These are phyloP conservation scores for Talaromyces rugulosus DNA, from an alignment of 2,329 filamentous ascomycete genomes.

Conservation along the genomic window DNA sequence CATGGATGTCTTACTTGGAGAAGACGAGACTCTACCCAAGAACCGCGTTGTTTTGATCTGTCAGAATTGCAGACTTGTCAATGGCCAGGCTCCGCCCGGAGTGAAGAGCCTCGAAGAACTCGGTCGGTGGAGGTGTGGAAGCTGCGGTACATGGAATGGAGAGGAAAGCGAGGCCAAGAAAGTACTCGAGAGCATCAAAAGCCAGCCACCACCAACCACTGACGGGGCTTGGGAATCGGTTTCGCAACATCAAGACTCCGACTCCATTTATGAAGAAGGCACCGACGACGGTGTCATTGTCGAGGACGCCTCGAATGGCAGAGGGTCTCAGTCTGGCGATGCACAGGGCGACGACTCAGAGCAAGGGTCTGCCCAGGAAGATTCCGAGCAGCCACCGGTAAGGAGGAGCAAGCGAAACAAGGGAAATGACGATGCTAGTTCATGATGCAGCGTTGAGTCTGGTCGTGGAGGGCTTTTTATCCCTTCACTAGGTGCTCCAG, in stretches of 20 bases:
- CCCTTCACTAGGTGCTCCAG: not conserved
- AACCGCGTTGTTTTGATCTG: conserved; percentile 90
- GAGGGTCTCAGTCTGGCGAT: conserved; percentile 6
- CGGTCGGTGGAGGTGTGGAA: conserved; percentile 82
- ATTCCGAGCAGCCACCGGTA: conserved; percentile 23
- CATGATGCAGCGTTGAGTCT: not conserved
- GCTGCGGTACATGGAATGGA: conserved; percentile 79
- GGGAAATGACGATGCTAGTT: not conserved
- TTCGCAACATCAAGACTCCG: conserved; percentile 18
- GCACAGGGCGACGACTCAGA: conserved; percentile 13
- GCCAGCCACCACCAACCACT: conserved; percentile 13
- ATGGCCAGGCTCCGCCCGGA: conserved; percentile 91
- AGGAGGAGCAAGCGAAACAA: conserved; percentile 14
- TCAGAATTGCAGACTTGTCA: conserved; percentile 75
- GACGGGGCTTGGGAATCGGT: conserved; percentile 22
- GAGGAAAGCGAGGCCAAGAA: conserved; percentile 71
- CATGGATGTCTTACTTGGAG: conserved; percentile 84
- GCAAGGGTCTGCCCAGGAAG: conserved; percentile 16
- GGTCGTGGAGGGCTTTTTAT: no score
- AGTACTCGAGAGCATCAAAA: conserved; percentile 63
- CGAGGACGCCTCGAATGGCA: conserved; percentile 16
- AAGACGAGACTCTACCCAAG: conserved; percentile 88
- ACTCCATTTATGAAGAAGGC: conserved; percentile 13
- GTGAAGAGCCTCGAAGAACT: conserved; percentile 72
- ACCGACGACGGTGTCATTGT: conserved; percentile 26